A percentile compares a stretch with the other conserved stretches of the same genome.
These are phyloP conservation scores for Solanum hybrid DNA, from an alignment of 305 asterid species.

Conservation along the genomic window DNA sequence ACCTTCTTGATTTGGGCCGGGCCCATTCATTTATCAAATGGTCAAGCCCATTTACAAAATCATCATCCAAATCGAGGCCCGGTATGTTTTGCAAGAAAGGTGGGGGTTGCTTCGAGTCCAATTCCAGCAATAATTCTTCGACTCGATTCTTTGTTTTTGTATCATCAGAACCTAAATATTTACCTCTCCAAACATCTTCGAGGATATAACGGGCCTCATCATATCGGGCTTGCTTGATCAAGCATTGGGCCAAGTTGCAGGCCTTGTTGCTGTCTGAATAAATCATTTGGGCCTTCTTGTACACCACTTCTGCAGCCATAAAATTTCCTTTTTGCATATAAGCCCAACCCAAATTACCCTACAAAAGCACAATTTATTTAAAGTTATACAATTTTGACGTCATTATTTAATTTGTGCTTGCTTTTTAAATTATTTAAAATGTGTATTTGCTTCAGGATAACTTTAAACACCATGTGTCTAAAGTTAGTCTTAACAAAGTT, in stretches of 20 bases:
- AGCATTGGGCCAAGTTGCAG: conserved; percentile 61
- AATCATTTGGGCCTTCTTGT: conserved; percentile 77
- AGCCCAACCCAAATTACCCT: conserved; percentile 93
- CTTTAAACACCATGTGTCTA: background rate
- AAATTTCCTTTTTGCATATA: conserved; percentile 72
- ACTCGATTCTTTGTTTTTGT: conserved; percentile 39
- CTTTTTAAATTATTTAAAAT: background rate
- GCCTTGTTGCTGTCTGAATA: conserved; percentile 82
- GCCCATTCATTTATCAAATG: conserved; percentile 49
- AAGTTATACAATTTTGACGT: background rate
- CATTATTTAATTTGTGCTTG: background rate
- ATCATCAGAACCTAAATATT: conserved; percentile 55
- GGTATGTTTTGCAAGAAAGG: conserved; percentile 6
- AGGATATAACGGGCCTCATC: conserved; percentile 51
- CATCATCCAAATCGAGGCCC: conserved; percentile 31
- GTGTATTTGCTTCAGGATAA: background rate
- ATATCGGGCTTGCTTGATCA: conserved; percentile 48
- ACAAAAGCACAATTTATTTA: background rate
- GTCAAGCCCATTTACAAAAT: conserved; percentile 49
- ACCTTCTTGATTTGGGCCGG: conserved; percentile 62
- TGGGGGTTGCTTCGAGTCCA: conserved; percentile 26
- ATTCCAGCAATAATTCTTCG: conserved; percentile 31
- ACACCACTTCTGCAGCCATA: conserved; percentile 72
- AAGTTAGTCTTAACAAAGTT: background rate
- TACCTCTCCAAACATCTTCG: conserved; percentile 40